These are phyloP conservation scores for Aspergillus floridensis DNA, from an alignment of 2,329 filamentous ascomycete genomes.

Conservation along the genomic window DNA sequence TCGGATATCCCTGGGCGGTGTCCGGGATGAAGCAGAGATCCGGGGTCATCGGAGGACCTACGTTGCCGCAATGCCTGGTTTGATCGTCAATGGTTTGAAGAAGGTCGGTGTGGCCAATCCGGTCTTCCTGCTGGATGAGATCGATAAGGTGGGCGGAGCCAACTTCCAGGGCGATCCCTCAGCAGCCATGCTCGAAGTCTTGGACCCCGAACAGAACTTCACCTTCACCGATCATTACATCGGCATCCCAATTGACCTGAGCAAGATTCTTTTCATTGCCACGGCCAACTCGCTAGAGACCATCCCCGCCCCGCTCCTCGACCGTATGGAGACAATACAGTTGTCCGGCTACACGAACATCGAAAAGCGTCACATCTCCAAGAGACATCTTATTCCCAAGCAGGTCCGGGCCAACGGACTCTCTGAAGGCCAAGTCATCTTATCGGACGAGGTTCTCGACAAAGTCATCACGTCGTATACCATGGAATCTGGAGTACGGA, in stretches of 20 bases:
- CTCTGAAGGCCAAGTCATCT: slow-evolving; percentile 67
- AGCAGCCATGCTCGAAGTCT: slow-evolving; percentile 94
- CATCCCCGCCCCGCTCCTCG: slow-evolving; percentile 87
- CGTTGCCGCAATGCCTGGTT: slow-evolving; percentile 96
- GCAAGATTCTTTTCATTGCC: slow-evolving; percentile 95
- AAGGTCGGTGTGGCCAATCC: slow-evolving; percentile 96
- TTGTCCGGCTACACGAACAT: slow-evolving; percentile 94
- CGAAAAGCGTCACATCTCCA: slow-evolving; percentile 93
- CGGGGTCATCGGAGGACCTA: slow-evolving; percentile 92
- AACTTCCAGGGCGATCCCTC: slow-evolving; percentile 95
- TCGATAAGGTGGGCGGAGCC: slow-evolving; percentile 89
- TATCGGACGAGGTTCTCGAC: slow-evolving; percentile 81
- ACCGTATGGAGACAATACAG: slow-evolving; percentile 95
- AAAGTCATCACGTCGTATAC: slow-evolving; percentile 97
- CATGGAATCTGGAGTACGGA: slow-evolving; percentile 91
- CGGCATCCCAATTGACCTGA: slow-evolving; percentile 90
- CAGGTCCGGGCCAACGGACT: slow-evolving; percentile 91
- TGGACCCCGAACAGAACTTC: slow-evolving; percentile 96
- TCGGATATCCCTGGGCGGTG: slow-evolving; percentile 91
- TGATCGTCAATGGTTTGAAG: slow-evolving; percentile 88
- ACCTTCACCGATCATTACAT: slow-evolving; percentile 95
- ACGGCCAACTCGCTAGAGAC: slow-evolving; percentile 94
- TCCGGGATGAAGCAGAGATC: slow-evolving; percentile 95
- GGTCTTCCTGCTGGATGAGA: slow-evolving; percentile 93
- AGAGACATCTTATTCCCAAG: slow-evolving; percentile 91